Evolutionary conservation across 129 eudicot species (phyloP).

Genomic region (Flaveria robusta): DNA sequence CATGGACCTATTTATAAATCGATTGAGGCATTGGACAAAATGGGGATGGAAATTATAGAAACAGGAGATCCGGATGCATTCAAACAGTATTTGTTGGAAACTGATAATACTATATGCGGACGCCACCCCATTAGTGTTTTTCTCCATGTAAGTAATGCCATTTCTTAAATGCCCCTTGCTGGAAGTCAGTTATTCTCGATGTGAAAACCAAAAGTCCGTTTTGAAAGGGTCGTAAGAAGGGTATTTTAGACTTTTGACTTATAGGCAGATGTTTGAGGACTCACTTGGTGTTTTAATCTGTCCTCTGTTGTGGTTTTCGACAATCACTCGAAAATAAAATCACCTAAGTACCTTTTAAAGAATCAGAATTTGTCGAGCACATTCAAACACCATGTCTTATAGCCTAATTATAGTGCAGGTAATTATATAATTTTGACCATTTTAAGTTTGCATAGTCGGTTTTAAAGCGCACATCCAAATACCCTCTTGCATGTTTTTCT

Average conservation of each 20-base stretch:
- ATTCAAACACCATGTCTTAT: too few relatives aligned
- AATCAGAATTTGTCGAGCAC: too few relatives aligned
- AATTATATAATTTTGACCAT: too few relatives aligned
- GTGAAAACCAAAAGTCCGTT: not conserved
- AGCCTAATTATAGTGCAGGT: too few relatives aligned
- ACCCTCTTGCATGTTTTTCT: not conserved
- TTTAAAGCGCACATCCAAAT: not conserved
- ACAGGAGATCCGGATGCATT: conserved; percentile 89
- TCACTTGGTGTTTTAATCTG: too few relatives aligned
- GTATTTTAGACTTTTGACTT: not conserved
- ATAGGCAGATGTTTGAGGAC: not conserved
- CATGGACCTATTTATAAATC: conserved; percentile 89
- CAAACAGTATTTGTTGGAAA: conserved; percentile 67
- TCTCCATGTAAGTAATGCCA: conserved; percentile 65
- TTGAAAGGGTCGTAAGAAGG: not conserved
- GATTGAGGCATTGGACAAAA: conserved; percentile 84
- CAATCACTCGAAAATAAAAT: too few relatives aligned
- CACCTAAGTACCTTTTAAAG: too few relatives aligned
- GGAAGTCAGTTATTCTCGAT: not conserved
- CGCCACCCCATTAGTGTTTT: conserved; percentile 94
- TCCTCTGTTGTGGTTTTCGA: too few relatives aligned
- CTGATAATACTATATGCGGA: conserved; percentile 92
- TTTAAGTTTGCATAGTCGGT: not conserved
- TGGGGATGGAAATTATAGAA: conserved; percentile 91
- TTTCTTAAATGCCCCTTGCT: not conserved